Evolutionary conservation across 768 basidiomycete genomes (phyloP), one percentile per base, ranked within the genome.

Genomic region (Psilocybe cyanescens): DNA sequence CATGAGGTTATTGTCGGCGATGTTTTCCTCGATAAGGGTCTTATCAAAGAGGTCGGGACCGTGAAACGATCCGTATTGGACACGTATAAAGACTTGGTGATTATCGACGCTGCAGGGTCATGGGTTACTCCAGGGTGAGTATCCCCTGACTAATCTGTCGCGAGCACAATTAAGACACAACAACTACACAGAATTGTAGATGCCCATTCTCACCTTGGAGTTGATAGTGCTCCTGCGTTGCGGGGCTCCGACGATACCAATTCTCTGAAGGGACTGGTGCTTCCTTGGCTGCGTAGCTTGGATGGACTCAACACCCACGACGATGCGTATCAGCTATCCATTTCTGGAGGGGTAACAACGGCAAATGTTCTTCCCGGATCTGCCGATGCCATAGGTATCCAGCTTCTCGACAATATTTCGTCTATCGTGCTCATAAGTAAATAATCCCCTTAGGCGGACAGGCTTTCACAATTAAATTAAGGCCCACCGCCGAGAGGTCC

Each of bases 221-320:
- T 78, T 11, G 69, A 70, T 8, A 71, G 78, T 30, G 61, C 66
- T n/a, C 69, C 71, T 11, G 63, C 57, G 3, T 63, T 78, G 4
- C 50, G 57, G 2, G 77, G 71, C 76, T 69, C 81, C 1, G 63
- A 64, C 19, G 90, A 91, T 63, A 79, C 76, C 14, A 89, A 90
- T 67, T 88, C 87, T 12, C 41, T 69, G 47, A 79, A 78, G 30
- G 80, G 79, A 1, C 71, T 79, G 2, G 71, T 75, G 16, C 67
- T 77, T 51, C 82, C 82, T 8, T 89, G 86, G 86, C 78, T 93
- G 49, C 82, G 91, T 12, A 83, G 85, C 41, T 71, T 92, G 8
- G 91, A 94, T 64, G 89, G 83, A 3, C 75, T 93, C 55, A 92
- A 93, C 67, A 91, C 89, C 0, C 90, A 89, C 65, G 91, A 93